Evolutionary conservation across 208 protist genomes (phyloP).

Genomic region (Naegleria gruberi): DNA sequence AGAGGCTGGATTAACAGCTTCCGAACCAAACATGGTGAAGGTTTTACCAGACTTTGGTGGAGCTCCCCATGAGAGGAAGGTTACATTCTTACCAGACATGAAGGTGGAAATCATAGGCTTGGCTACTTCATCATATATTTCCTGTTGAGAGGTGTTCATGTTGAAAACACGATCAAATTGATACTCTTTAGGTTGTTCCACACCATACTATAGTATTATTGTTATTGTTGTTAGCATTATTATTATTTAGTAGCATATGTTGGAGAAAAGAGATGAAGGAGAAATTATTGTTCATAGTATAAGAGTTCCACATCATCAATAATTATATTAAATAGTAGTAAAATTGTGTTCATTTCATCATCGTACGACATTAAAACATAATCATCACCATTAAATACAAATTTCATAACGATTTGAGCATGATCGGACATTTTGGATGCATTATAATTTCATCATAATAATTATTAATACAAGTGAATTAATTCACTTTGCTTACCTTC

Average conservation of each 20-base stretch:
- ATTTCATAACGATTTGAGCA: too few relatives aligned
- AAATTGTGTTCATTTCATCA: too few relatives aligned
- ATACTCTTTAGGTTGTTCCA: not conserved
- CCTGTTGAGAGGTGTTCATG: not conserved
- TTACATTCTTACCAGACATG: conserved; percentile 5
- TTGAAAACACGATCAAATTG: not conserved
- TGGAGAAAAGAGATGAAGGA: too few relatives aligned
- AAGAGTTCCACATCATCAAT: too few relatives aligned
- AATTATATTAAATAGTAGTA: too few relatives aligned
- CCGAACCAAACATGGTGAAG: not conserved
- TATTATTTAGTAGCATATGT: too few relatives aligned
- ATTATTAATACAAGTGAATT: too few relatives aligned
- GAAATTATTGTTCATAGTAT: too few relatives aligned
- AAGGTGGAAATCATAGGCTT: not conserved
- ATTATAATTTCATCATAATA: not conserved
- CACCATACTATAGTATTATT: not conserved
- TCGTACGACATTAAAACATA: too few relatives aligned
- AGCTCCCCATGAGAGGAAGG: not conserved
- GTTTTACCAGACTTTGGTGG: conserved; percentile 2
- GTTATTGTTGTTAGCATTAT: too few relatives aligned
- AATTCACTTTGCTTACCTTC: not conserved
- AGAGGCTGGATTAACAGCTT: not conserved
- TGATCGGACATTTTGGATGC: not conserved
- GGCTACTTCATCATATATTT: not conserved
- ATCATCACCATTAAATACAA: too few relatives aligned